Conservation (phyloP, 1,139 yeast species). For the Nakaseomyces bracarensis region DNA sequence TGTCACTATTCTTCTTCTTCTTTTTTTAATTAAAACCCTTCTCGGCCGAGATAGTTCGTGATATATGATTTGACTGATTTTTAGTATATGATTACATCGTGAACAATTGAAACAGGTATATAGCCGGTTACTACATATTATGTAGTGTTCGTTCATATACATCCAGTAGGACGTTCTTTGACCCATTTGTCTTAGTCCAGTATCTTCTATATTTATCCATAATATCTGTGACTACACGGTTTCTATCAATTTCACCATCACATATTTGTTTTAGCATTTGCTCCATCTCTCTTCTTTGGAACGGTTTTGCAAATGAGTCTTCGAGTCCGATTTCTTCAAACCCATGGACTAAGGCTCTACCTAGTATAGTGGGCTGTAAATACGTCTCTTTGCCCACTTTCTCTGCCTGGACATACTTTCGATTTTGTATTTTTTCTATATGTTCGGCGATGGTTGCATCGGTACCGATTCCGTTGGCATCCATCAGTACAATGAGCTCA, state of each 20-base stretch:
- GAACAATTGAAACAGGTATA: neutral
- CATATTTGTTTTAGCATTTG: slow-evolving; percentile 57
- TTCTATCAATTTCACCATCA: slow-evolving; percentile 48
- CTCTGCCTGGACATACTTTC: slow-evolving; percentile 59
- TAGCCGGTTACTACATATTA: neutral
- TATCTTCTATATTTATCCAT: slow-evolving; percentile 57
- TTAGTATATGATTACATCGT: neutral
- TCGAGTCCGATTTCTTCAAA: slow-evolving; percentile 69
- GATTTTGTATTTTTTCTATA: slow-evolving; percentile 62
- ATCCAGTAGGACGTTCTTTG: slow-evolving; percentile 25
- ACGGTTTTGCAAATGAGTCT: slow-evolving; percentile 83
- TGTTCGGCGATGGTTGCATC: slow-evolving; percentile 99
- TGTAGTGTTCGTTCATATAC: slow-evolving; percentile 21
- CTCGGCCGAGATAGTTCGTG: slow-evolving; percentile 5
- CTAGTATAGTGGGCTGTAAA: slow-evolving; percentile 73
- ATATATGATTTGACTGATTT: too few species aligned
- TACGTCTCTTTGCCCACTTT: slow-evolving; percentile 36
- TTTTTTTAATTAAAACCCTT: neutral
- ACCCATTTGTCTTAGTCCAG: slow-evolving; percentile 34
- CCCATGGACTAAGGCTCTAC: slow-evolving; percentile 83
- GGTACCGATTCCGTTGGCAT: slow-evolving; percentile 94
- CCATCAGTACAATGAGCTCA: slow-evolving; percentile 89
- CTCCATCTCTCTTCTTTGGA: slow-evolving; percentile 72
- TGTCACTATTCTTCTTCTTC: too few species aligned
- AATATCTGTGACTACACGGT: slow-evolving; percentile 49